These are phyloP conservation scores for Microstegium vimineum DNA, from an alignment of 176 grass and related monocot species.

Conservation along the genomic window DNA sequence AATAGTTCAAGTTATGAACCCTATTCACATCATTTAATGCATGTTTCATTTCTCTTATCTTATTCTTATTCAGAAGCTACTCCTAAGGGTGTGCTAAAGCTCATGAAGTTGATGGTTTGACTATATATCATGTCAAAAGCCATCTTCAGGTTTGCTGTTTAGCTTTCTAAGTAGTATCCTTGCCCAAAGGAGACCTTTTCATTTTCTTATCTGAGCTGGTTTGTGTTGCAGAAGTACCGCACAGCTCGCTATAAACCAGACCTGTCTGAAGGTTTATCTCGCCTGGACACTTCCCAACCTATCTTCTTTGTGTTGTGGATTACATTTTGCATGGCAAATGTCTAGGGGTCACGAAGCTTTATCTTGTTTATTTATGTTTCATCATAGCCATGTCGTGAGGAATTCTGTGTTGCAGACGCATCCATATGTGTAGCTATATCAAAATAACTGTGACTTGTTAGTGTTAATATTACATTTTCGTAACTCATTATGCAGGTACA, in stretches of 20 bases:
- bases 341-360: neutral
- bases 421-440: neutral
- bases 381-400: neutral
- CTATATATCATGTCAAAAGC: conserved; percentile 98
- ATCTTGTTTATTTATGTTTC: conserved; percentile 5
- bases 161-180: conserved; percentile 18
- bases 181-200: conserved; percentile 7
- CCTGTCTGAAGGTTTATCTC: conserved; percentile 64
- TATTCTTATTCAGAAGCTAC: conserved; percentile 69
- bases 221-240: conserved; percentile 82
- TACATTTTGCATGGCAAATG: conserved; percentile 15
- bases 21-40: conserved; percentile 24
- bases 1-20: conserved; percentile 14
- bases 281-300: conserved; percentile 1
- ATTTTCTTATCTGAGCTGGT: conserved; percentile 11
- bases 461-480: conserved; percentile 9
- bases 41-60: neutral
- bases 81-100: conserved; percentile 84
- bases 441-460: conserved; percentile 5
- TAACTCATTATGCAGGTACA: conserved; percentile 45
- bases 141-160: conserved; percentile 75
- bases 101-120: conserved; percentile 92
- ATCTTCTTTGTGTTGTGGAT: neutral
- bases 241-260: conserved; percentile 76
- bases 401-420: conserved; percentile 17